Evolutionary conservation across 371 early-diverging fungal genomes (phyloP).

Genomic region (Mortierella sp.): DNA sequence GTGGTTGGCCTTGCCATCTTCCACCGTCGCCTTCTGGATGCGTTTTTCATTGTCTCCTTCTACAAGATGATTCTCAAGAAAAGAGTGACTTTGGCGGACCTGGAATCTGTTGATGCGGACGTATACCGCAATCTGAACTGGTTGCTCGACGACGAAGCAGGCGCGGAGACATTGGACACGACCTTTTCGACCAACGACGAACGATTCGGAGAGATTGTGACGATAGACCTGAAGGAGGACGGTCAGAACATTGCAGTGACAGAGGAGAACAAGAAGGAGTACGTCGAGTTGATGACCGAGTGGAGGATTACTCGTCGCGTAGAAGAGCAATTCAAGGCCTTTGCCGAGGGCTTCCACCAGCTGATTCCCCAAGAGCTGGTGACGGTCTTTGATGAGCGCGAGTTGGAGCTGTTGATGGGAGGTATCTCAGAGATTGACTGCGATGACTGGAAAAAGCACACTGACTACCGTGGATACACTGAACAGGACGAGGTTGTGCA

Average conservation of each 20-base stretch:
- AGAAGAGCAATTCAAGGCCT: slow-evolving; percentile 94
- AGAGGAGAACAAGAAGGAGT: slow-evolving; percentile 97
- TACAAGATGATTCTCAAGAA: slow-evolving; percentile 96
- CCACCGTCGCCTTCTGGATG: slow-evolving; percentile 96
- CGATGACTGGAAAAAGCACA: slow-evolving; percentile 99
- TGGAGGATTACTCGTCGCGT: slow-evolving; percentile 89
- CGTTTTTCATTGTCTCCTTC: slow-evolving; percentile 94
- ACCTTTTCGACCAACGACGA: slow-evolving; percentile 95
- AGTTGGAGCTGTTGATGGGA: slow-evolving; percentile 97
- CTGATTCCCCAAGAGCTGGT: slow-evolving; percentile 93
- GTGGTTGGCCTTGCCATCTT: slow-evolving; percentile 96
- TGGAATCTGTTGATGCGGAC: slow-evolving; percentile 97
- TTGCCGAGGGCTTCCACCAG: slow-evolving; percentile 95
- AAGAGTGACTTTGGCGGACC: slow-evolving; percentile 87
- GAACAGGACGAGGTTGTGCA: slow-evolving; percentile 94
- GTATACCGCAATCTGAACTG: slow-evolving; percentile 92
- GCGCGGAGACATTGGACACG: slow-evolving; percentile 84
- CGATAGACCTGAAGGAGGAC: slow-evolving; percentile 89
- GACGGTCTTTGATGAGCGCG: slow-evolving; percentile 96
- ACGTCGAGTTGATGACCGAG: slow-evolving; percentile 88
- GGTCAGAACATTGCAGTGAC: slow-evolving; percentile 94
- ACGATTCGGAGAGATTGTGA: slow-evolving; percentile 90
- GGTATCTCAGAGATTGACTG: slow-evolving; percentile 98
- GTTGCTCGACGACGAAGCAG: slow-evolving; percentile 93
- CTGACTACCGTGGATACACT: slow-evolving; percentile 96